Conservation (phyloP, 2,329 filamentous ascomycete species). For the Lasiodiplodia sp. region DNA sequence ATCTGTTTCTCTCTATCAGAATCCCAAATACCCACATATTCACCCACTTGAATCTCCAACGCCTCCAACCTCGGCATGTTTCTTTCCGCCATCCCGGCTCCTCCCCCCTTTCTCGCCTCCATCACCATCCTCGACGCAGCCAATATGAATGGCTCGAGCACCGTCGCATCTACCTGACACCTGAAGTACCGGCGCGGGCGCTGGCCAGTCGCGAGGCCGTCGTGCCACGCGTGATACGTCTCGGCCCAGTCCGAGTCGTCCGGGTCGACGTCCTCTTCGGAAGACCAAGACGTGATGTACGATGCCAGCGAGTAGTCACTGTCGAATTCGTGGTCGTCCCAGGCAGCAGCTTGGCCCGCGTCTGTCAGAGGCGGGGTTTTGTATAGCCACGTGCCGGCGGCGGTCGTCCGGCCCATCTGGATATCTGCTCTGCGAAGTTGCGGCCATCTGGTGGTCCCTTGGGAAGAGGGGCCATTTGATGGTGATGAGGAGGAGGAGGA, state of each 20-base stretch:
- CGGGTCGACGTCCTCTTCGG: neutral
- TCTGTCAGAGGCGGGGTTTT: too few species aligned
- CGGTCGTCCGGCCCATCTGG: conserved; percentile 6
- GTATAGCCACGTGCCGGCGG: conserved; percentile 11
- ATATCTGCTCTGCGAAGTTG: neutral
- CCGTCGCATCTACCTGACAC: neutral
- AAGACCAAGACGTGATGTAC: neutral
- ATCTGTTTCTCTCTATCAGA: neutral
- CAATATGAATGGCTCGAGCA: neutral
- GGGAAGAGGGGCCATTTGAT: neutral
- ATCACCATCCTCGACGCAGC: neutral
- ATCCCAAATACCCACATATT: neutral
- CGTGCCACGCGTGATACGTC: neutral
- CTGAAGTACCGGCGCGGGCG: neutral
- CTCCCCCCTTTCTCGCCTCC: neutral
- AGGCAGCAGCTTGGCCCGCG: neutral
- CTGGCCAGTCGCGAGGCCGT: neutral
- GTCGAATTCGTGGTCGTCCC: neutral
- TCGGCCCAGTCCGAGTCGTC: conserved; percentile 11
- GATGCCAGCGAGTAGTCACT: neutral
- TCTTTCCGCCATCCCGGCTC: too few species aligned
- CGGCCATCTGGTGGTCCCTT: neutral
- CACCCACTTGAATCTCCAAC: neutral
- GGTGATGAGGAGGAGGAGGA: neutral
- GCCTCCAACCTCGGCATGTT: neutral